Evolutionary conservation across 75 land plant genomes (phyloP).

Genomic region (Chamaecyparis obtusa): DNA sequence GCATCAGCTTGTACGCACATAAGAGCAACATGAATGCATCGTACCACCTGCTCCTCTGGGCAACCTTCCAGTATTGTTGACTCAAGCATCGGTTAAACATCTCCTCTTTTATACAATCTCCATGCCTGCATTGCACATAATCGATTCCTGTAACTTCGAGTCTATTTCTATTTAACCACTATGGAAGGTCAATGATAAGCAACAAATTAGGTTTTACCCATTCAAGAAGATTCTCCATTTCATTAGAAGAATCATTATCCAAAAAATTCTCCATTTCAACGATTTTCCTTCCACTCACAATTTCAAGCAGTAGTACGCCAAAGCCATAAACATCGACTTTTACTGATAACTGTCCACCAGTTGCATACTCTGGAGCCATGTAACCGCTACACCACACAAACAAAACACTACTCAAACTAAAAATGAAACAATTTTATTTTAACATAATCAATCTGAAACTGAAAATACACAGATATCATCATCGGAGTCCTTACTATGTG

Average conservation of each 20-base stretch:
- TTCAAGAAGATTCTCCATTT: neutral
- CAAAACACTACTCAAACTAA: neutral
- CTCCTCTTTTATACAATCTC: neutral
- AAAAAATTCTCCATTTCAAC: neutral
- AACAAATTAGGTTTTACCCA: neutral
- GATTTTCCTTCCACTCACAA: neutral
- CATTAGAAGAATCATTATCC: no score
- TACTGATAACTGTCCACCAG: neutral
- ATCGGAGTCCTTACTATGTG: neutral
- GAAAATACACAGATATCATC: neutral
- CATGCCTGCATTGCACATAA: conserved; percentile 3
- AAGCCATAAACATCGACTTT: conserved; percentile 16
- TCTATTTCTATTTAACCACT: neutral
- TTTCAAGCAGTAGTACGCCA: conserved; percentile 8
- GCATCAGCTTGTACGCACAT: conserved; percentile 26
- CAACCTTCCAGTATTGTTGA: neutral
- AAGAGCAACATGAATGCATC: conserved; percentile 27
- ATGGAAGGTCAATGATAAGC: neutral
- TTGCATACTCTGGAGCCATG: conserved; percentile 13
- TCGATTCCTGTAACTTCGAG: neutral
- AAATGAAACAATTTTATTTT: neutral
- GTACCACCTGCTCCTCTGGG: conserved; percentile 8
- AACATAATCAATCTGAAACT: neutral
- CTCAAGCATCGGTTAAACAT: conserved; percentile 6
- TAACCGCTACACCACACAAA: conserved; percentile 5